Evolutionary conservation across 352 stramenopile species (phyloP).

Genomic region (Globisporangium irregulare): DNA sequence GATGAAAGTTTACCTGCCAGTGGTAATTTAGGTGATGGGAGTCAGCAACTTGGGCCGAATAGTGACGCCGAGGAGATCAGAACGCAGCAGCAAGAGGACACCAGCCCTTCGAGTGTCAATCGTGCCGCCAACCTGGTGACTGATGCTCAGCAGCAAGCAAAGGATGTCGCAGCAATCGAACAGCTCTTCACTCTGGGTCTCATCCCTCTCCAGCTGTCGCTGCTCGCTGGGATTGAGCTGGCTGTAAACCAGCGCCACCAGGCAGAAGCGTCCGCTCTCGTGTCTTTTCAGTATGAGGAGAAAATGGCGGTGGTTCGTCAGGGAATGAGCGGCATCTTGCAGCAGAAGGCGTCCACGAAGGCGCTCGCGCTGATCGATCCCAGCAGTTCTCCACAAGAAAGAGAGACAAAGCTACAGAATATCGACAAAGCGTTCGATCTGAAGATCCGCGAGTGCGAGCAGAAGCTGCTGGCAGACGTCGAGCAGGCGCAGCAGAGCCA

Average conservation of each 20-base stretch:
- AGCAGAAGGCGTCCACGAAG: constrained; percentile 52
- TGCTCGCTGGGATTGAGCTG: constrained; percentile 54
- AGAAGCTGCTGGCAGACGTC: constrained; percentile 21
- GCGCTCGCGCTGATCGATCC: constrained; percentile 22
- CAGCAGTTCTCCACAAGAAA: constrained; percentile 13
- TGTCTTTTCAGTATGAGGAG: constrained; percentile 25
- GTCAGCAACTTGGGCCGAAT: background rate
- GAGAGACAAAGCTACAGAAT: constrained; percentile 20
- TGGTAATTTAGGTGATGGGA: background rate
- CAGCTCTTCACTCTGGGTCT: constrained; percentile 51
- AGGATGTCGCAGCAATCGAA: constrained; percentile 50
- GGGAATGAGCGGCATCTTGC: constrained; percentile 35
- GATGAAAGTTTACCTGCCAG: background rate
- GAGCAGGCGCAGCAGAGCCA: constrained; percentile 27
- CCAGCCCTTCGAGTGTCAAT: background rate
- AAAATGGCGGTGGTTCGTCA: constrained; percentile 26
- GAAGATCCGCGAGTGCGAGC: constrained; percentile 36
- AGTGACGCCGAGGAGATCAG: background rate
- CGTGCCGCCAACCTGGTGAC: background rate
- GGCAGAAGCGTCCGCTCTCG: constrained; percentile 36
- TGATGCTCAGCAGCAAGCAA: constrained; percentile 32
- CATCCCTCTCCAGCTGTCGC: constrained; percentile 45
- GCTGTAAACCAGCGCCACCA: constrained; percentile 57
- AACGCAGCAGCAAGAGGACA: background rate
- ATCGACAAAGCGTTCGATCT: constrained; percentile 46